phyloP scores from a whole-genome alignment of 495 filamentous ascomycete species.

The Rusavskia elegans region DNA sequence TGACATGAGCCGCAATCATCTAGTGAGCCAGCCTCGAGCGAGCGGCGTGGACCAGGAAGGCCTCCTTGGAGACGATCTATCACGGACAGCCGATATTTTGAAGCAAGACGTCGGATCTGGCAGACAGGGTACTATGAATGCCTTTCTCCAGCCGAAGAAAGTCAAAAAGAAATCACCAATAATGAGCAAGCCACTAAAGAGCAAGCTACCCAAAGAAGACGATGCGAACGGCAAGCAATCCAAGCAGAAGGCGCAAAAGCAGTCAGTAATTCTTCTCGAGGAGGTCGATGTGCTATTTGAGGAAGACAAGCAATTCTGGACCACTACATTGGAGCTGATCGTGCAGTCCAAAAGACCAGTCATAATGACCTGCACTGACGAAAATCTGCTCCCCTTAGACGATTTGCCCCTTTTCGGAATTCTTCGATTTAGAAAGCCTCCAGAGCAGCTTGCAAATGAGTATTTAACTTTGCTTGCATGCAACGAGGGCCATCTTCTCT shows the following conservation, averaged over 20 bases:
- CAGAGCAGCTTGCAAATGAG: conserved; percentile 54
- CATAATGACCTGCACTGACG: conserved; percentile 88
- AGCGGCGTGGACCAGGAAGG: conserved; percentile 17
- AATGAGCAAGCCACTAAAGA: conserved; percentile 25
- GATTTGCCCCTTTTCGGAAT: conserved; percentile 67
- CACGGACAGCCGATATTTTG: conserved; percentile 23
- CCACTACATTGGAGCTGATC: conserved; percentile 59
- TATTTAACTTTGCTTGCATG: conserved; percentile 72
- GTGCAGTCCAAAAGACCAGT: conserved; percentile 77
- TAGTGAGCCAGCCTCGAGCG: conserved; percentile 43
- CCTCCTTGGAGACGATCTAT: conserved; percentile 17
- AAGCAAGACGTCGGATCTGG: conserved; percentile 43
- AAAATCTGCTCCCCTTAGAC: conserved; percentile 53
- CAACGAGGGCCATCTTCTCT: conserved; percentile 75
- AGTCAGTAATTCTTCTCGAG: conserved; percentile 88
- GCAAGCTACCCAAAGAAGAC: conserved; percentile 19
- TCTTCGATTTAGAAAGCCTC: conserved; percentile 59
- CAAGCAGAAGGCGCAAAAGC: conserved; percentile 54
- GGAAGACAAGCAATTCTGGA: conserved; percentile 92
- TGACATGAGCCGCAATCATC: conserved; percentile 91
- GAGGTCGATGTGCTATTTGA: conserved; percentile 90
- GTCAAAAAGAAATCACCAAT: conserved; percentile 12
- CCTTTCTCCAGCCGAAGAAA: conserved; percentile 55
- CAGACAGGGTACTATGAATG: conserved; percentile 60
- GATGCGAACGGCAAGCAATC: conserved; percentile 12